A percentile compares a stretch with the other conserved stretches of the same genome.
Conservation (phyloP, 805 yeast species). For the Spathaspora arborariae region DNA sequence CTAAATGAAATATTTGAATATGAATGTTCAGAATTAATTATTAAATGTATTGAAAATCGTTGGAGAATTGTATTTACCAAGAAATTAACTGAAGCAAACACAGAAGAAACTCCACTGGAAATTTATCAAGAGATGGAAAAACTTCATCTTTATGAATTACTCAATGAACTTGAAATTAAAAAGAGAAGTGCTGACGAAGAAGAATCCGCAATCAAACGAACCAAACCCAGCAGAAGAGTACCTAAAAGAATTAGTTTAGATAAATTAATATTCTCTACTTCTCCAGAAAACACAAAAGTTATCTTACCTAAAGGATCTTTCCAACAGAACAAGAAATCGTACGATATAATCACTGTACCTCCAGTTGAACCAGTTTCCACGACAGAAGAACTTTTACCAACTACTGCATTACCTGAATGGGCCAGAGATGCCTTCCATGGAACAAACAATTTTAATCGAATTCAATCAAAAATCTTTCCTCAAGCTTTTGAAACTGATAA, state of each 20-base stretch:
- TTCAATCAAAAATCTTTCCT: constrained; percentile 82
- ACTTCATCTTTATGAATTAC: constrained; percentile 37
- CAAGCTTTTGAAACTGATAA: constrained; percentile 68
- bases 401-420: constrained; percentile 75
- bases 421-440: constrained; percentile 73
- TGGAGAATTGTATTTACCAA: constrained; percentile 53
- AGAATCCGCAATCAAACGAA: constrained; percentile 49
- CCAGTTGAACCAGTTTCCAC: constrained; percentile 50
- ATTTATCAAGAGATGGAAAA: constrained; percentile 43
- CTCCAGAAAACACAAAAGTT: constrained; percentile 58
- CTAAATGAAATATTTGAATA: constrained; percentile 50
- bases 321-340: constrained; percentile 64
- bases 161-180: constrained; percentile 37
- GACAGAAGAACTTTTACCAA: constrained; percentile 48
- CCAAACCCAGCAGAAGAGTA: neutral
- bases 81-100: constrained; percentile 13
- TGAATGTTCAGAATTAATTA: constrained; percentile 49
- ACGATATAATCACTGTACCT: constrained; percentile 92
- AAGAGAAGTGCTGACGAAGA: constrained; percentile 14
- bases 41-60: constrained; percentile 48
- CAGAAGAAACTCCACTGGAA: constrained; percentile 23
- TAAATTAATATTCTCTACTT: constrained; percentile 5
- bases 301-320: constrained; percentile 81
- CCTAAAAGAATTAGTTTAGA: constrained; percentile 8
- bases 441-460: constrained; percentile 65